These are phyloP conservation scores for Hanseniaspora vineae DNA, from an alignment of 805 yeast species.

Conservation along the genomic window DNA sequence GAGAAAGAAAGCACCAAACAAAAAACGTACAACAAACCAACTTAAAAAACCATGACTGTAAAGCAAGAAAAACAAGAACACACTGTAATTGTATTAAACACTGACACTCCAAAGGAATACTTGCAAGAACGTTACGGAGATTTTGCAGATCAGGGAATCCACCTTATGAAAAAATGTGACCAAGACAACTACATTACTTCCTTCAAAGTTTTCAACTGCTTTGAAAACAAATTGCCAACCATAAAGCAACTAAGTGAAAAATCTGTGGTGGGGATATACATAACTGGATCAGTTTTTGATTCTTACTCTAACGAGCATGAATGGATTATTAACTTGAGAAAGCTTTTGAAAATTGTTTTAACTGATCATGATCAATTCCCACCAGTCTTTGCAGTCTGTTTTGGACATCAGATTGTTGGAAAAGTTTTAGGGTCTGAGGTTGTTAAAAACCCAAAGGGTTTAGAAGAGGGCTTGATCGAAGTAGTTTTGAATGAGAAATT, in stretches of 20 bases:
- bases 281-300: constrained; percentile 39
- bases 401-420: constrained; percentile 75
- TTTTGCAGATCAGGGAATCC: constrained; percentile 16
- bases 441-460: constrained; percentile 44
- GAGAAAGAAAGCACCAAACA: not conserved
- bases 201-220: constrained; percentile 11
- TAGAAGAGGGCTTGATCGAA: constrained; percentile 58
- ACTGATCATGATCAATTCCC: constrained; percentile 3
- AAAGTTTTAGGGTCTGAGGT: constrained; percentile 53
- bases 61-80: constrained; percentile 5
- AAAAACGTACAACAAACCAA: not conserved
- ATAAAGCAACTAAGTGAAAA: constrained; percentile 7
- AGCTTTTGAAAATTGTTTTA: constrained; percentile 20
- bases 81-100: constrained; percentile 15
- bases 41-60: not conserved
- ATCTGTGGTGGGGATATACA: constrained; percentile 24
- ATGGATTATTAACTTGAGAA: constrained; percentile 31
- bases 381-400: constrained; percentile 62
- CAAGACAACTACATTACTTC: constrained; percentile 7
- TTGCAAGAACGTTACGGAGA: constrained; percentile 14
- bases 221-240: constrained; percentile 15
- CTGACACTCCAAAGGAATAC: constrained; percentile 15
- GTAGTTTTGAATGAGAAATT: constrained; percentile 33
- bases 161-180: constrained; percentile 9
- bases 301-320: constrained; percentile 25